Base-by-base conservation (phyloP, 2,329 filamentous ascomycete species). In the Monosporascus sp. region DNA sequence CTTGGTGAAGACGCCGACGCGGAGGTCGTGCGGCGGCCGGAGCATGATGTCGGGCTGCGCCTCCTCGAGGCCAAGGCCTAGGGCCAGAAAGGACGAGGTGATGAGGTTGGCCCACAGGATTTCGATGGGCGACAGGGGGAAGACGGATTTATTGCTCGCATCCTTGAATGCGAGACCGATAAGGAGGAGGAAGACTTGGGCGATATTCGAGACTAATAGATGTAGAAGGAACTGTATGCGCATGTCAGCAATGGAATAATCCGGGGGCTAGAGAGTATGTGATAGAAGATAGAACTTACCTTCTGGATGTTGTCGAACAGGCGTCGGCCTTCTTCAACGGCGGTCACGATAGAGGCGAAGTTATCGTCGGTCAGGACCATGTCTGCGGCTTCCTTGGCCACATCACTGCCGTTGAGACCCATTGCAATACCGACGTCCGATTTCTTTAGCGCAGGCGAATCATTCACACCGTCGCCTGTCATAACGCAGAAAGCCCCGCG, bases 321-420 rank as follows among this genome's bases (percentile, higher is more conserved):
- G 38, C 85, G 75, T 42, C 86, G 80, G 14, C 86, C 86, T 68
- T 89, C 85, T 65, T 86, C 81, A 46, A 89, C 84, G 36, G 83
- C 85, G n/a, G 82, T 85, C 41, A 89, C 78, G 51, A 89, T 89
- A 27, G 86, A 90, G 11, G 90, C 88, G 65, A 95, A 95, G 71
- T 95, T 92, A 69, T 94, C 90, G 65, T 94, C 89, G 0, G 89
- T 91, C 41, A 96, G 75, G 37, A 95, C 89, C 79, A 96, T 94
- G 64, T 95, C 90, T 1, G 89, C 87, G 3, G 90, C 90, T 70
- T 94, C 85, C 63, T 89, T 89, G 56, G 86, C 86, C 9, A 90
- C 86, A 63, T 89, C 86, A 45, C 82, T 86, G 17, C 86, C 86
- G 42, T 83, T 77, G 57, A 83, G 74, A 47, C 86, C 85, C 86